Conservation (phyloP, 129 eudicot genomes). For the Flaveria brownii region DNA sequence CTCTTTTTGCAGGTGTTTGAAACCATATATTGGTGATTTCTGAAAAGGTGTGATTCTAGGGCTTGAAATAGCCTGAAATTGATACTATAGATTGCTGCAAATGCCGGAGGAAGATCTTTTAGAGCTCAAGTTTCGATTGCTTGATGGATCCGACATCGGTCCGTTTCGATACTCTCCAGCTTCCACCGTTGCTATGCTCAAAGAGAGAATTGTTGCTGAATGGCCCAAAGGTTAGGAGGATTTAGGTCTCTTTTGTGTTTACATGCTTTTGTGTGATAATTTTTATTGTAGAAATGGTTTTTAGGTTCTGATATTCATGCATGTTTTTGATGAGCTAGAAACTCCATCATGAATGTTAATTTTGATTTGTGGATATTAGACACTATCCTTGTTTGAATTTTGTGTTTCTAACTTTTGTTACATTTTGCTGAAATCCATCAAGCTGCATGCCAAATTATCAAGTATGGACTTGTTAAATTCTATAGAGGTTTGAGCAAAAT, state of each 20-base stretch:
- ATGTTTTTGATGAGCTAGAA: not conserved
- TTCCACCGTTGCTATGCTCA: constrained; percentile 78
- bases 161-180: constrained; percentile 84
- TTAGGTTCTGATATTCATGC: constrained; percentile 3
- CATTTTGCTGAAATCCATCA: constrained; percentile 6
- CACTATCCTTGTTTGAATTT: not conserved
- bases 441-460: not conserved
- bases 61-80: not conserved
- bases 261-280: not conserved
- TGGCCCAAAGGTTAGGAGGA: constrained; percentile 87
- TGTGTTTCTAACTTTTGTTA: not conserved
- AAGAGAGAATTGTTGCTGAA: constrained; percentile 80
- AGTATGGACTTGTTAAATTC: not conserved
- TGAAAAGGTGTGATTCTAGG: constrained; percentile 23
- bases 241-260: not conserved
- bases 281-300: not conserved
- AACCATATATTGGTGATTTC: constrained; percentile 8
- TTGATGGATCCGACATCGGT: constrained; percentile 93
- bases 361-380: not conserved
- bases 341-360: constrained; percentile 3
- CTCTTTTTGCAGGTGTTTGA: constrained; percentile 20
- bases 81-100: constrained; percentile 19
- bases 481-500: not conserved
- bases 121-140: constrained; percentile 79
- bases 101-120: constrained; percentile 97